Base-by-base conservation (phyloP, 2,329 filamentous ascomycete genomes). In the Xylaria sp. region DNA sequence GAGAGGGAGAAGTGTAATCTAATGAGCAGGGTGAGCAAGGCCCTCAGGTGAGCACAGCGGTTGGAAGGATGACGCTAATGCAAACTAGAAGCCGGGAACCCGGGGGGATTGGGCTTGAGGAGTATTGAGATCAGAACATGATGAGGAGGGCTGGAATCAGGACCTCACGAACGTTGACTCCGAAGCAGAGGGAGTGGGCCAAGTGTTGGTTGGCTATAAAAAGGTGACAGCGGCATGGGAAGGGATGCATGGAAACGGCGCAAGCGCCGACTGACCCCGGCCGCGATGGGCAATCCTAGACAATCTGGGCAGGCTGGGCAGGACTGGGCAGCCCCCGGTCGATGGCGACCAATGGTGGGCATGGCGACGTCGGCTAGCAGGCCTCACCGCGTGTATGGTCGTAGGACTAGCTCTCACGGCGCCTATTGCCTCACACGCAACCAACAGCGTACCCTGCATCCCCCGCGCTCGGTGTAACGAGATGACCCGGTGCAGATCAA, bases 161-260 rank as follows among this genome's bases (percentile, higher is more conserved):
- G 60, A 70, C 57, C 69, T 50, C 64, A 55, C 60, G 71, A 57
- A 67, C 60, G 58, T 48, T 57, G 68, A 68, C 63, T 66, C 66
- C 72, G 71, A 72, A 74, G 69, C 72, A 69, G 75, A 70, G 66
- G 69, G 70, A 70, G 71, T 71, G 71, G 72, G 70, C 66, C 69
- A 68, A 57, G 58, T 68, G 68, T 72, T 79, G 78, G 79, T 79
- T 80, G 78, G 78, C 79, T 80, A 80, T 80, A 79, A 79, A 78
- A 76, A 77, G 78, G 71, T 72, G 69, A 75, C 70, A 59, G 72
- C 66, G 72, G 71, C 70, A 70, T 61, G 69, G 71, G 69, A 71
- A 74, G 71, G 74, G 71, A 74, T 72, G 72, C 60, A 51, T 60
- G 62, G 68, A 68, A 74, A 74, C 75, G 75, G 79, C 79, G 78